Evolutionary conservation across 2,329 filamentous ascomycete genomes (phyloP), one percentile per base, ranked within the genome.

Genomic region (Reticulascus tulasneorum): DNA sequence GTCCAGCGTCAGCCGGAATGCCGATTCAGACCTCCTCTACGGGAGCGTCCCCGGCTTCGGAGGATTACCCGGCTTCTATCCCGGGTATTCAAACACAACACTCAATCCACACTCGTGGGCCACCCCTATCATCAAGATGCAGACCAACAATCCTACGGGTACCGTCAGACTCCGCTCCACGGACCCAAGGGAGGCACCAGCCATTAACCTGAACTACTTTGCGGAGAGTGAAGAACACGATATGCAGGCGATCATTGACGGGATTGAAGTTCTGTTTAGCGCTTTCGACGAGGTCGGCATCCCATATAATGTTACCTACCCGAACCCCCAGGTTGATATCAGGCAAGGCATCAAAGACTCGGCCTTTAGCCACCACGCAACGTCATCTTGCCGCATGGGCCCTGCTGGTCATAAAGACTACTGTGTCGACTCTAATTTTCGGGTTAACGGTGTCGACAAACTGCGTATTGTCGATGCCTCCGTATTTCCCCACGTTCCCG

Each of bases 391-490:
- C 30, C 62, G 70, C 0, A 79, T 81, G 45, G 77, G 77, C 2
- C 58, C 62, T 1, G 69, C 73, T 19, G 61, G 59, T 11, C 71
- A 82, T 48, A 53, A 62, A 1, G 66, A 70, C 15, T 59, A 59
- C 9, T 74, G 78, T 3, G 53, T 81, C 27, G 73, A 82, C 49
- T 63, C 61, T 0, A 58, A 69, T 29, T 78, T 80, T 51, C 62
- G 66, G 12, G 75, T 82, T 3, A 60, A 69, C 17, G 75, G 74
- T 1, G 67, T 77, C 0, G 49, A 63, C 2, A 66, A 67, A 0
- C 57, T 81, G 27, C 61, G 77, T 4, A 76, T 80, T 4, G 76
- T 81, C 2, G 77, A 81, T 58, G 76, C 73, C 0, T 71, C 64
- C 13, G 59, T 70, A 4, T 79, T 74, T 38, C 73, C 75, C n/a